Evolutionary conservation across 148 eudicot species (phyloP), one percentile per base, ranked within the genome.

Genomic region (Drosera capensis): DNA sequence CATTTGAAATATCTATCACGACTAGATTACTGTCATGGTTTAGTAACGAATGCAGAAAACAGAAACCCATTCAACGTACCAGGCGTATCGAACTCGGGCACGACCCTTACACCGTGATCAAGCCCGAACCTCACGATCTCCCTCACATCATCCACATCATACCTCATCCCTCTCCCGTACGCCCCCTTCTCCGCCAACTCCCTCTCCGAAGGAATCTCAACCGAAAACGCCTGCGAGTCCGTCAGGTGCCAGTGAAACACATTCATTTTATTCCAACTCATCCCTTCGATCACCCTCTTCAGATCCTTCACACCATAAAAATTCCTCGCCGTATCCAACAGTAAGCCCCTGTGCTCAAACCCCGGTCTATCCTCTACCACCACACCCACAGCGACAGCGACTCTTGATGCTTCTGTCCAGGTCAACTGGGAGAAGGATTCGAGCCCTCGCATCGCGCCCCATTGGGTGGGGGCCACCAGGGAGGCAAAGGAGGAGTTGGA

Each of bases 211-310:
- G 80, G 68, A 40, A 90, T n/a, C 40, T 75, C 62, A 36, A 90
- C 7, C 12, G 95, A 95, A 31, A 90, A 90, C 16, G 95, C 84
- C 1, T 90, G 97, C 6, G 97, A 84, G 44, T 90, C 93, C 9
- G 93, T 80, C 4, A 84, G 66, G 16, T 90, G 97, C 97, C 95
- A 90, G 23, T 90, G 97, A 45, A 90, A 90, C 24, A 90, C 97
- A 72, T 90, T 90, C 42, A 90, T 47, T 54, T 90, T 90, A 37
- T 78, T 84, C 34, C 56, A 66, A 46, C 93, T 71, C 79, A 90
- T 67, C 1, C 87, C 85, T 6, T 52, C 51, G 19, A 90, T 84
- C 20, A 81, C 61, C 57, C 93, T 70, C 43, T 73, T 13, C 8
- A 84, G 55, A 30, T 84, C 81, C 13, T 58, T 74, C 0, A 80